Base-by-base conservation (phyloP, 768 basidiomycete genomes). In the Strobilomyces dryophilus region DNA sequence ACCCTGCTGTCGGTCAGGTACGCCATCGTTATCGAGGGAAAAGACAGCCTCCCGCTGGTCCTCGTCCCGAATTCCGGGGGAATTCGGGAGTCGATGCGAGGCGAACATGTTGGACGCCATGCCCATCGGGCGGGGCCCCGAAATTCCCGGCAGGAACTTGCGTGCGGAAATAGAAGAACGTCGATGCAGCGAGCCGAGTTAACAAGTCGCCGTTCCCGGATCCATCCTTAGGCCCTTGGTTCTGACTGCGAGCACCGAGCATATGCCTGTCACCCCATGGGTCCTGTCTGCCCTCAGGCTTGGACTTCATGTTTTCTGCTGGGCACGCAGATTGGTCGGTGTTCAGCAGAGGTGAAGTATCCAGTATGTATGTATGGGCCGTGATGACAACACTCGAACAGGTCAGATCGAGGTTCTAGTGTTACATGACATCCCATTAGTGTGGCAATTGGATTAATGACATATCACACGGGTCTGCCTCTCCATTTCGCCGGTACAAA, bases 1-100 rank as follows among this genome's bases (percentile, higher is more conserved):
- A 39, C 29, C n/a, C 32, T n/a, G 17, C 34, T 29, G 29, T 10
- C n/a, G 9, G 14, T n/a, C 20, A 59, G 59, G 53, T 21, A 59
- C 59, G 8, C 59, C 6, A 40, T 49, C 48, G 26, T 41, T 39
- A 46, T 49, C 44, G 29, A 42, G 27, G 18, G 27, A n/a, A 29
- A 34, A 8, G 32, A 31, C 20, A 29, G 27, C 42, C 27, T 29
- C 39, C 18, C 35, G 6, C 35, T 36, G 5, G 29, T 8, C 41
- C 29, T 27, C 29, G 32, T 24, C 29, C 37, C 37, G 18, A 39
- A n/a, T 31, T 32, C 48, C 29, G 12, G 48, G 2, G 18, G 17
- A 40, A n/a, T n/a, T n/a, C n/a, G n/a, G n/a, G n/a, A n/a, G n/a
- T n/a, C 20, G 9, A 20, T 1, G 15, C 12, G 20, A 7, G 9